Evolutionary conservation across 805 yeast genomes (phyloP).

Genomic region (Barnettozyma sucrosica): DNA sequence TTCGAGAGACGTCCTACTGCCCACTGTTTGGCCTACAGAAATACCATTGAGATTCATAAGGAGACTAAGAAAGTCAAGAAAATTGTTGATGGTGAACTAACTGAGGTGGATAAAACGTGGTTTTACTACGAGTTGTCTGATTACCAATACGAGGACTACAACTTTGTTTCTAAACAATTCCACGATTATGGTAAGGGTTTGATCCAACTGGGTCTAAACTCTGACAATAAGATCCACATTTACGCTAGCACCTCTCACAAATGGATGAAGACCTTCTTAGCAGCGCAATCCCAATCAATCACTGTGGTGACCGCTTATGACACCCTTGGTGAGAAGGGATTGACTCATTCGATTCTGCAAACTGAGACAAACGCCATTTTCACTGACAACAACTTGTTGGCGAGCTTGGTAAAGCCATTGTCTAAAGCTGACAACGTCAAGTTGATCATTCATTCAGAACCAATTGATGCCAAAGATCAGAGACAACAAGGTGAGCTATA

Average conservation of each 20-base stretch:
- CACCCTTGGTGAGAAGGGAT: constrained; percentile 84
- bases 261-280: constrained; percentile 88
- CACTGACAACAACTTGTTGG: constrained; percentile 74
- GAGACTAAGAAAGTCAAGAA: constrained; percentile 74
- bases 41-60: constrained; percentile 61
- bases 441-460: constrained; percentile 66
- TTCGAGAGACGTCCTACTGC: constrained; percentile 48
- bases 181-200: constrained; percentile 69
- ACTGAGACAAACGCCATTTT: constrained; percentile 75
- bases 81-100: constrained; percentile 68
- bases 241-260: constrained; percentile 83
- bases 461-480: constrained; percentile 54
- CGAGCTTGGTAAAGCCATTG: constrained; percentile 66
- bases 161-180: constrained; percentile 45
- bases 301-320: constrained; percentile 95
- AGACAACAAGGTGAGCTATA: constrained; percentile 58
- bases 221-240: constrained; percentile 67
- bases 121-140: constrained; percentile 70
- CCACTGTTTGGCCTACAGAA: constrained; percentile 73
- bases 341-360: constrained; percentile 78
- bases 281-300: constrained; percentile 69
- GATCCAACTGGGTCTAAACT: constrained; percentile 61
- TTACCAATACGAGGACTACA: constrained; percentile 61
- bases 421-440: constrained; percentile 54
- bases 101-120: constrained; percentile 81